Conservation (phyloP, 2,329 filamentous ascomycete species). For the Aspergillus texensis region DNA sequence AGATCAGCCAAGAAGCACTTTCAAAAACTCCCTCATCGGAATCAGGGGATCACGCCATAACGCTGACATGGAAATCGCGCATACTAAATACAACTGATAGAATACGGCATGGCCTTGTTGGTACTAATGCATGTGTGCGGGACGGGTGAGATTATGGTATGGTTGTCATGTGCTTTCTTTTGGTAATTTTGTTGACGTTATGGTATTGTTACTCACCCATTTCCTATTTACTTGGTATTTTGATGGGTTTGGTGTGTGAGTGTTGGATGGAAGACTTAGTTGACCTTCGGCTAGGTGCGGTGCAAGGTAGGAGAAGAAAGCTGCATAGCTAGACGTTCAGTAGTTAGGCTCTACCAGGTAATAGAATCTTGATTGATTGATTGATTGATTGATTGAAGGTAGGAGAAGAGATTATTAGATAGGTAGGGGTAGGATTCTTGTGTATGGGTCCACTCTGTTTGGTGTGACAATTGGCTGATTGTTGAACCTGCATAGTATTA, state of each 20-base stretch:
- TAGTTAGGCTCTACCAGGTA: too few relatives aligned
- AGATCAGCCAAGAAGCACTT: background rate
- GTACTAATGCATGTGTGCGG: background rate
- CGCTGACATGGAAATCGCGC: background rate
- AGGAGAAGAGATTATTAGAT: too few relatives aligned
- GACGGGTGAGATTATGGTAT: background rate
- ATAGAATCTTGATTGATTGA: too few relatives aligned
- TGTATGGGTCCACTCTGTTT: background rate
- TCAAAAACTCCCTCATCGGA: background rate
- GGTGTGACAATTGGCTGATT: background rate
- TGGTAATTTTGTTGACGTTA: too few relatives aligned
- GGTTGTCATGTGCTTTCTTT: background rate
- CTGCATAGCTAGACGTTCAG: too few relatives aligned
- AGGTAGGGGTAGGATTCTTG: too few relatives aligned
- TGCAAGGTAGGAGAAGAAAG: too few relatives aligned
- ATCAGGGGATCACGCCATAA: background rate
- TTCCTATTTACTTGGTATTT: background rate
- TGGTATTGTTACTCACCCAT: too few relatives aligned
- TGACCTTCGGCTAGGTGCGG: background rate
- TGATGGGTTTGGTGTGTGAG: background rate
- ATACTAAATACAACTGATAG: background rate
- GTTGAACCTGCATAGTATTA: background rate
- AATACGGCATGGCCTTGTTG: background rate
- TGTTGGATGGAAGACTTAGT: background rate
- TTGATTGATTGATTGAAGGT: too few relatives aligned